Conservation (phyloP, 2,329 filamentous ascomycete genomes). For the Fusarium sublunatum region DNA sequence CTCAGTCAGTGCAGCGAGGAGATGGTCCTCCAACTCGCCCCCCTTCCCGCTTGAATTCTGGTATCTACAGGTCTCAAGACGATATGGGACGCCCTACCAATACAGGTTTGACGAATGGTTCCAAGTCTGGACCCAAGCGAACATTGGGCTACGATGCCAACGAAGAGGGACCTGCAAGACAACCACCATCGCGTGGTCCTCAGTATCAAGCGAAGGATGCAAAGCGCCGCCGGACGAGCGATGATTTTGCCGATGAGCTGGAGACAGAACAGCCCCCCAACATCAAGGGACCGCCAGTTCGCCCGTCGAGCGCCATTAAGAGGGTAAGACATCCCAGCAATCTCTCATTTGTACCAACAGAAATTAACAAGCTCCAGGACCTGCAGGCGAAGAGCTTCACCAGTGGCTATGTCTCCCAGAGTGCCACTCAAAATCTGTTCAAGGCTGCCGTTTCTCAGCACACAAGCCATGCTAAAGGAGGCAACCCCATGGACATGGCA, state of each 20-base stretch:
- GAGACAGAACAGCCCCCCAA: constrained; percentile 67
- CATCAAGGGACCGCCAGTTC: constrained; percentile 85
- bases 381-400: constrained; percentile 68
- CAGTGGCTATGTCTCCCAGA: constrained; percentile 70
- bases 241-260: constrained; percentile 73
- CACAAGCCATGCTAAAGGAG: constrained; percentile 69
- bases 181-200: constrained; percentile 61
- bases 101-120: constrained; percentile 65
- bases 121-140: constrained; percentile 77
- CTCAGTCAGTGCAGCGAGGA: constrained; percentile 47
- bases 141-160: constrained; percentile 74
- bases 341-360: neutral
- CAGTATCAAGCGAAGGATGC: constrained; percentile 75
- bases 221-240: constrained; percentile 83
- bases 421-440: constrained; percentile 68
- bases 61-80: constrained; percentile 64
- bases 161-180: constrained; percentile 62
- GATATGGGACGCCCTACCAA: constrained; percentile 71
- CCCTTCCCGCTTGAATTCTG: constrained; percentile 69
- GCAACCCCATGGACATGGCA: constrained; percentile 83
- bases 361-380: constrained; percentile 63
- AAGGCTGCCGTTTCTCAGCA: constrained; percentile 77
- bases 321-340: constrained; percentile 68
- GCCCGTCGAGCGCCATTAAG: constrained; percentile 76
- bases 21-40: constrained; percentile 56